A percentile compares a stretch with the other conserved stretches of the same genome.
These are phyloP conservation scores for Solanum raphanifolium DNA, from an alignment of 257 asterid species.

Conservation along the genomic window DNA sequence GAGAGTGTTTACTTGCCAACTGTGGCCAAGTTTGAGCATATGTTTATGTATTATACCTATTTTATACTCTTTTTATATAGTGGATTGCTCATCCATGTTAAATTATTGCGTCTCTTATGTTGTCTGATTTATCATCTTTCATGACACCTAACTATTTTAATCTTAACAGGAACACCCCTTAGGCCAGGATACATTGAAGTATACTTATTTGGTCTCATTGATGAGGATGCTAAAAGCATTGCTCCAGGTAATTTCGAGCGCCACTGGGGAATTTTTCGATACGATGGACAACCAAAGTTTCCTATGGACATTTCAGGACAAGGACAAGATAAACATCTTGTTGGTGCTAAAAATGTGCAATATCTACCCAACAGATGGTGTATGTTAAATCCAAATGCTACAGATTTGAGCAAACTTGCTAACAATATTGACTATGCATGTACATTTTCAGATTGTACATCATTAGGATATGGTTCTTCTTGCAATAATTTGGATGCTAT, in stretches of 20 bases:
- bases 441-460: slow-evolving; percentile 29
- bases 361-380: slow-evolving; percentile 32
- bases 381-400: slow-evolving; percentile 20
- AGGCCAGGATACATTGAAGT: slow-evolving; percentile 32
- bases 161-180: slow-evolving; percentile 21
- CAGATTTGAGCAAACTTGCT: slow-evolving; percentile 24
- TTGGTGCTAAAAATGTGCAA: slow-evolving; percentile 21
- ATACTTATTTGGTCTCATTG: slow-evolving; percentile 32
- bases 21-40: neutral
- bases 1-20: neutral
- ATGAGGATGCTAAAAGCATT: slow-evolving; percentile 29
- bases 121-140: neutral
- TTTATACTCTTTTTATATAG: neutral
- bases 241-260: slow-evolving; percentile 36
- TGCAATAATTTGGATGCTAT: slow-evolving; percentile 26
- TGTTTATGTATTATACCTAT: neutral
- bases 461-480: slow-evolving; percentile 34
- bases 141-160: neutral
- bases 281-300: slow-evolving; percentile 41
- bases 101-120: neutral
- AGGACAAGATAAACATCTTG: slow-evolving; percentile 21
- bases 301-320: slow-evolving; percentile 29
- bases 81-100: neutral
- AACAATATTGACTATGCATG: slow-evolving; percentile 27
- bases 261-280: slow-evolving; percentile 35